These are phyloP conservation scores for Sporothrix phasma DNA, from an alignment of 2,329 filamentous ascomycete genomes.

Conservation along the genomic window DNA sequence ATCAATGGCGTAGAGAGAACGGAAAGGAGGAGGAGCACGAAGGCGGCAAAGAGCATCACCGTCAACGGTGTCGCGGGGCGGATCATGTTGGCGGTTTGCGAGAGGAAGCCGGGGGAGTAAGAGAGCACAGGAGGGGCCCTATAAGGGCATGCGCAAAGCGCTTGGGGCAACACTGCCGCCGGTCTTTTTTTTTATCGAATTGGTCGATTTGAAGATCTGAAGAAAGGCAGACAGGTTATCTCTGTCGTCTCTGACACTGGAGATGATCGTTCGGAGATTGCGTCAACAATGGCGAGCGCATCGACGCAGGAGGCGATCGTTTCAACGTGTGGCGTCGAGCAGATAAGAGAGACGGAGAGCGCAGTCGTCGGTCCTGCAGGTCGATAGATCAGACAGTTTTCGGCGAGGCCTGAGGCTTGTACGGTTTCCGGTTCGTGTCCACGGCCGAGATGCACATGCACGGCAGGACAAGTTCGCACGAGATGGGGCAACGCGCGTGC, in stretches of 20 bases:
- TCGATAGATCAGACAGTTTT: not conserved
- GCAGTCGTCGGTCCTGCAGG: not conserved
- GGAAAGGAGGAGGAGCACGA: constrained; percentile 73
- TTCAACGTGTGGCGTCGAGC: not conserved
- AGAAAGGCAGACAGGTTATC: no score
- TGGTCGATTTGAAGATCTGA: not conserved
- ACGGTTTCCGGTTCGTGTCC: not conserved
- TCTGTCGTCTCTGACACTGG: not conserved
- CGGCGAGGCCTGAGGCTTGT: not conserved
- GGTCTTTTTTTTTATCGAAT: not conserved
- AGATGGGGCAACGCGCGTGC: not conserved
- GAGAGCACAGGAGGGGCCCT: not conserved
- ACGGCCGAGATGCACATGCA: constrained; percentile 10
- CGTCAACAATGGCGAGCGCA: not conserved
- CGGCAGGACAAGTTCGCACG: not conserved
- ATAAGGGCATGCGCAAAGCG: constrained; percentile 5
- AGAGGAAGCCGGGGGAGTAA: not conserved
- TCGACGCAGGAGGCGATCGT: not conserved
- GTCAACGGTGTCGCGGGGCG: constrained; percentile 88
- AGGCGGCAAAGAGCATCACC: constrained; percentile 73
- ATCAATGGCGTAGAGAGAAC: constrained; percentile 89
- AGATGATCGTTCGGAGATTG: not conserved
- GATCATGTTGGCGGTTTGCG: constrained; percentile 52
- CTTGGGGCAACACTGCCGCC: not conserved
- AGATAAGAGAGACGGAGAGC: not conserved